A percentile compares a stretch with the other conserved stretches of the same genome.
phyloP scores from a whole-genome alignment of 1,284 basidiomycete species.

The Trametes pubescens region DNA sequence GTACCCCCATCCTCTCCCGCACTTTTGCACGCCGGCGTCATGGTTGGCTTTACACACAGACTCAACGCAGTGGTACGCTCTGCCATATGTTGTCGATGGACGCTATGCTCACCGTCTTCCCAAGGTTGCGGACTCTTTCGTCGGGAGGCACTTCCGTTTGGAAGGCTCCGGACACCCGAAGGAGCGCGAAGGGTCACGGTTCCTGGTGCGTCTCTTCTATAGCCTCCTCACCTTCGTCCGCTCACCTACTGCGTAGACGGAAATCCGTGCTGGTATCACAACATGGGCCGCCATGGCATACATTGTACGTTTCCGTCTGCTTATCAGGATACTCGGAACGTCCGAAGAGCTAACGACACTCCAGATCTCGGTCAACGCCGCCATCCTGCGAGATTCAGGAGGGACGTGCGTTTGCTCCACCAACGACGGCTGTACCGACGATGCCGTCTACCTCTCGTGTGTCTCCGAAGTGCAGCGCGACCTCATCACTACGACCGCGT shows the following conservation, averaged over 20 bases:
- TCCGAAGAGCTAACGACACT: background rate
- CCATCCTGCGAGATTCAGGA: conserved; percentile 79
- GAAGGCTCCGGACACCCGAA: conserved; percentile 84
- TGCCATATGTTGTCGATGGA: conserved; percentile 37
- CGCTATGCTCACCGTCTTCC: conserved; percentile 22
- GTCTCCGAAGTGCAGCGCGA: conserved; percentile 74
- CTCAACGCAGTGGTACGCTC: conserved; percentile 30
- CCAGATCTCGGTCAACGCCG: conserved; percentile 86
- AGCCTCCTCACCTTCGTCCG: background rate
- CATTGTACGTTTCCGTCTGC: conserved; percentile 52
- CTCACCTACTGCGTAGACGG: conserved; percentile 56
- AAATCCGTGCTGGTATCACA: conserved; percentile 83
- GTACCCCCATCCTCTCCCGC: conserved; percentile 24
- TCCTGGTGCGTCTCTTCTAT: conserved; percentile 58
- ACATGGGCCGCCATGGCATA: conserved; percentile 84
- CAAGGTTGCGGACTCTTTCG: conserved; percentile 73
- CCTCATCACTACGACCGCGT: conserved; percentile 82
- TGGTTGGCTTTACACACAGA: conserved; percentile 15
- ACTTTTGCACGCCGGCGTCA: conserved; percentile 26
- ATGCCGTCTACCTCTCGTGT: conserved; percentile 72
- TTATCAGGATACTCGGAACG: background rate
- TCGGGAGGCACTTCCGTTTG: conserved; percentile 86
- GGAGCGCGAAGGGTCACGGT: conserved; percentile 79
- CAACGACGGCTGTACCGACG: conserved; percentile 59
- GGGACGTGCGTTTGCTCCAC: conserved; percentile 83